phyloP scores from a whole-genome alignment of 2,329 filamentous ascomycete genomes.

The Paraphaeosphaeria minitans region DNA sequence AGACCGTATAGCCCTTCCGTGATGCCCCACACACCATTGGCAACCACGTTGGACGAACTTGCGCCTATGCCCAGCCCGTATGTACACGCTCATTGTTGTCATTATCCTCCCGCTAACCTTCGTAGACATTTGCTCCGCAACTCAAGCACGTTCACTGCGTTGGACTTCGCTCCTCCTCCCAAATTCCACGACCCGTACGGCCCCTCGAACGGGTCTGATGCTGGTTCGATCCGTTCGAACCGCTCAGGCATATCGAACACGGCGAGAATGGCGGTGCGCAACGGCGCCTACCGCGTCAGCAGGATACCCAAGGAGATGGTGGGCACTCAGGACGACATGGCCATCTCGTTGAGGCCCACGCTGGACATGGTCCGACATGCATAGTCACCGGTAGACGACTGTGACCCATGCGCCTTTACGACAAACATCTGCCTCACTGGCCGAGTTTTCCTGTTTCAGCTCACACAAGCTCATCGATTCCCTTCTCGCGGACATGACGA shows the following conservation, averaged over 20 bases:
- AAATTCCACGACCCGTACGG: constrained; percentile 62
- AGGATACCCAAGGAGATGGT: constrained; percentile 81
- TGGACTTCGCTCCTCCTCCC: constrained; percentile 81
- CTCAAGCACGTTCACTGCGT: constrained; percentile 75
- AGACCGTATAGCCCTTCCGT: constrained; percentile 76
- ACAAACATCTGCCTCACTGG: constrained; percentile 39
- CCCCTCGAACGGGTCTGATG: constrained; percentile 49
- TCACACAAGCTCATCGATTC: constrained; percentile 30
- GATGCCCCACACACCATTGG: constrained; percentile 76
- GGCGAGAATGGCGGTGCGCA: constrained; percentile 74
- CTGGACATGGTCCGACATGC: constrained; percentile 55
- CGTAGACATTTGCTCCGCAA: constrained; percentile 73
- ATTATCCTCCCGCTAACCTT: constrained; percentile 32
- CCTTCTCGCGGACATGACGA: constrained; percentile 34
- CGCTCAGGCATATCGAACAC: constrained; percentile 74
- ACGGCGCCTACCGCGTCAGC: constrained; percentile 84
- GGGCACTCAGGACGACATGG: constrained; percentile 73
- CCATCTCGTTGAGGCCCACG: constrained; percentile 61
- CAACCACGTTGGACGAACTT: constrained; percentile 85
- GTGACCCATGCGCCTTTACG: constrained; percentile 24
- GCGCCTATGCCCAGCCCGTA: constrained; percentile 86
- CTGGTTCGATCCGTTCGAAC: constrained; percentile 67
- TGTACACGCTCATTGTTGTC: constrained; percentile 52
- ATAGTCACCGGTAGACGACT: constrained; percentile 23
- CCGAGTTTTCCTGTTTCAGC: constrained; percentile 29